Percentiles rank a stretch among this genome's conserved stretches.
Conservation (phyloP, 2,329 filamentous ascomycete species). For the Pyrenochaeta sp. region DNA sequence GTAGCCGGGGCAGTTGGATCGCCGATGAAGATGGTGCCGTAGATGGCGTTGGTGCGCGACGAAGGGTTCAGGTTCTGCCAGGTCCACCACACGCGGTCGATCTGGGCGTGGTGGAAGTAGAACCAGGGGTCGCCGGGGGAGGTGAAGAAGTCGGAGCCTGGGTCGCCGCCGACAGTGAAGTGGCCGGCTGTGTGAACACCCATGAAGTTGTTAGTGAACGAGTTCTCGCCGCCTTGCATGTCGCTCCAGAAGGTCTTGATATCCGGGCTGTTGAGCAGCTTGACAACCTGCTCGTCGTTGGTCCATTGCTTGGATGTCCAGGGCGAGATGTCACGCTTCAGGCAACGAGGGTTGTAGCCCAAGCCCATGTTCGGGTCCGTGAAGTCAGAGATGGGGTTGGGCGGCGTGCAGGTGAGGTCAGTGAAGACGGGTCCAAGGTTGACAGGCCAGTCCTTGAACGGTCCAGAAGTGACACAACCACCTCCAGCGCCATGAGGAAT, state of each 20-base stretch:
- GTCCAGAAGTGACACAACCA: conserved; percentile 61
- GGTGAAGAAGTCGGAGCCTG: conserved; percentile 52
- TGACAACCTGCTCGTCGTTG: conserved; percentile 35
- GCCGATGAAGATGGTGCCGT: conserved; percentile 53
- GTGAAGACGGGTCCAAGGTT: conserved; percentile 58
- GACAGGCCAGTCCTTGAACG: conserved; percentile 56
- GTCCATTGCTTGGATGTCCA: conserved; percentile 36
- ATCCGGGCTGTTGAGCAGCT: conserved; percentile 34
- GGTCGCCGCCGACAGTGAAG: conserved; percentile 53
- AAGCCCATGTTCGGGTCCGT: conserved; percentile 32
- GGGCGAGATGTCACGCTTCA: conserved; percentile 46
- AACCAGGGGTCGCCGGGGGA: conserved; percentile 38
- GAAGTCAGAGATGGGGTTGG: conserved; percentile 36
- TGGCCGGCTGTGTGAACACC: conserved; percentile 56
- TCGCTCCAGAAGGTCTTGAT: conserved; percentile 49
- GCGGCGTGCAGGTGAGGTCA: conserved; percentile 35
- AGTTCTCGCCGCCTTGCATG: conserved; percentile 45
- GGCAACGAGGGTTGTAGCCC: conserved; percentile 43
- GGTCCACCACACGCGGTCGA: conserved; percentile 59
- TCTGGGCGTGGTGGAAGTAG: conserved; percentile 56
- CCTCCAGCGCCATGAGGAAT: conserved; percentile 61
- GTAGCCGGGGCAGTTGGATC: conserved; percentile 53
- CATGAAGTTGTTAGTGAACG: conserved; percentile 41
- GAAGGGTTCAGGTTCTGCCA: conserved; percentile 56
- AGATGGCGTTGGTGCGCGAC: conserved; percentile 49